phyloP scores from a whole-genome alignment of 148 eudicot species.

The Talinum fruticosum region DNA sequence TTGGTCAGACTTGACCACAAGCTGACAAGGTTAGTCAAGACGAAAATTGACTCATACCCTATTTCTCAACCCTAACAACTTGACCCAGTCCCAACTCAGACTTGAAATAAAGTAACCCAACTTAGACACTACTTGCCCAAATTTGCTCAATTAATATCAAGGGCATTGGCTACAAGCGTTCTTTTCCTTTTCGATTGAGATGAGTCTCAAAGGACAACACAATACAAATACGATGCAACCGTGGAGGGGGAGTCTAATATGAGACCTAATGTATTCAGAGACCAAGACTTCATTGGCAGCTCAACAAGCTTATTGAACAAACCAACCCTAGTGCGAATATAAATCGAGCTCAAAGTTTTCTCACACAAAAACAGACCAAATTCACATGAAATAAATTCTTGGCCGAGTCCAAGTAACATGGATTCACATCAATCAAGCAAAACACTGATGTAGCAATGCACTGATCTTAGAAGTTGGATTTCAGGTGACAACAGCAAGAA shows the following conservation, averaged over 20 bases:
- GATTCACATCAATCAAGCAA: neutral
- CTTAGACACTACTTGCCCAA: neutral
- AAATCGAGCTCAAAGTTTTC: neutral
- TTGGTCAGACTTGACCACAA: neutral
- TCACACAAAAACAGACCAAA: neutral
- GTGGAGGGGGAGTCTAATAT: no score
- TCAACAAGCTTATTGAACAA: neutral
- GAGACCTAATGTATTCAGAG: no score
- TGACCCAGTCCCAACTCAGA: neutral
- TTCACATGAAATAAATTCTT: no score
- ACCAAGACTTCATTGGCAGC: no score
- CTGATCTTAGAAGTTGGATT: neutral
- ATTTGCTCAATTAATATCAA: neutral
- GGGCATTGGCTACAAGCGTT: no score
- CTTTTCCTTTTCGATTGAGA: no score
- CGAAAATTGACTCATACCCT: neutral
- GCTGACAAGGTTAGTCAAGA: no score
- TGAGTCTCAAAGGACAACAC: no score
- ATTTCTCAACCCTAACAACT: neutral
- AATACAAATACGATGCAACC: no score
- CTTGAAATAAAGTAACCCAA: neutral
- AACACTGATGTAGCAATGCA: neutral
- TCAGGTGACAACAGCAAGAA: constrained; percentile 93
- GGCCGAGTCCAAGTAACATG: neutral
- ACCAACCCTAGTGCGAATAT: neutral